A percentile compares a stretch with the other conserved stretches of the same genome.
Conservation (phyloP, 805 yeast genomes). For the Candida boleticola region DNA sequence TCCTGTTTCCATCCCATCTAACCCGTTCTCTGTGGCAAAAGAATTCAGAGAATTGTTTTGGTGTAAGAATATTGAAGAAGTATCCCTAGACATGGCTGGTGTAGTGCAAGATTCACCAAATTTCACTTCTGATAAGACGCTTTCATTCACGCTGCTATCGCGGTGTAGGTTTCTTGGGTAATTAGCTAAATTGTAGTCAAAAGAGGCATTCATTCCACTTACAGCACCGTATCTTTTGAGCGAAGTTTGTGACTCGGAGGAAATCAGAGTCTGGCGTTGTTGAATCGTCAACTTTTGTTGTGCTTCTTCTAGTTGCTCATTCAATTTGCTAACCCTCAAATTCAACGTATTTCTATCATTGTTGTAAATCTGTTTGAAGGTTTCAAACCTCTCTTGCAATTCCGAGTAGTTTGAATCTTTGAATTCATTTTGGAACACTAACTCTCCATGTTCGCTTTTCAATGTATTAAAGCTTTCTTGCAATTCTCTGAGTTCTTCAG, state of each 20-base stretch:
- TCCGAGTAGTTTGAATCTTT: conserved; percentile 19
- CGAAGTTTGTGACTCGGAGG: background rate
- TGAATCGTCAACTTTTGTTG: background rate
- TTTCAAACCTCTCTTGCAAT: conserved; percentile 27
- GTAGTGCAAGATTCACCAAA: conserved; percentile 51
- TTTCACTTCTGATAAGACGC: conserved; percentile 22
- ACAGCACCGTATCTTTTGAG: background rate
- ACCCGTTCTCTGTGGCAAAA: conserved; percentile 12
- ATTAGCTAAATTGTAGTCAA: background rate
- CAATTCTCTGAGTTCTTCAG: conserved; percentile 13
- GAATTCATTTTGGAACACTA: conserved; percentile 16
- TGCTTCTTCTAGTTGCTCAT: conserved; percentile 15
- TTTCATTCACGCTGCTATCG: background rate
- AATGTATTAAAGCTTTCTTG: conserved; percentile 24
- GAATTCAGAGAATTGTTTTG: conserved; percentile 16
- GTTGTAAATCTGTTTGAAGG: conserved; percentile 28
- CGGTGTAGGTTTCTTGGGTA: background rate
- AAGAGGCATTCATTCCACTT: background rate
- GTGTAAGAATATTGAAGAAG: conserved; percentile 5
- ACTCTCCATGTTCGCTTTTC: conserved; percentile 23
- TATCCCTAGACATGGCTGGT: conserved; percentile 23
- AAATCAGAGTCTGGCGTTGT: background rate
- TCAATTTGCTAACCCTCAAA: conserved; percentile 22
- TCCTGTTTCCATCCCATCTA: conserved; percentile 7
- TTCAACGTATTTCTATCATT: conserved; percentile 28